Percentiles rank a stretch among this genome's conserved stretches.
These are phyloP conservation scores for Neocallimastix lanati DNA, from an alignment of 192 early-diverging fungal species.

Conservation along the genomic window DNA sequence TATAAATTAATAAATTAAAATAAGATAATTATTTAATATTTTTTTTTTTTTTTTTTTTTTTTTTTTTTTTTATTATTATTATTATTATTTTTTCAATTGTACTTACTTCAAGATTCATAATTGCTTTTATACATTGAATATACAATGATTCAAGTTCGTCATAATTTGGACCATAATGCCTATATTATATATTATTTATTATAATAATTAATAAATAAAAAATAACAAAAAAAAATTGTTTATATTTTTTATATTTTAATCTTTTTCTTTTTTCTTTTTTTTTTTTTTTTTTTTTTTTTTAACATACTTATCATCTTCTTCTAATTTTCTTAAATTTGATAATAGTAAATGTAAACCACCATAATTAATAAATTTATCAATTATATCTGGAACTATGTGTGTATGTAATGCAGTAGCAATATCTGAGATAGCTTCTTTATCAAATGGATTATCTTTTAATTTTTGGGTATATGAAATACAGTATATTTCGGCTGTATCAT, in stretches of 20 bases:
- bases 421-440: background rate
- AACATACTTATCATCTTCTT: constrained; percentile 9
- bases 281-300: too few relatives aligned
- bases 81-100: too few relatives aligned
- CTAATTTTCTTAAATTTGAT: constrained; percentile 17
- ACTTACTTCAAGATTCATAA: constrained; percentile 37
- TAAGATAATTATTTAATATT: too few relatives aligned
- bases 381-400: background rate
- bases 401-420: background rate
- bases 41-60: too few relatives aligned
- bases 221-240: too few relatives aligned
- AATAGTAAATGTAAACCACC: constrained; percentile 18
- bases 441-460: background rate
- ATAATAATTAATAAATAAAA: too few relatives aligned
- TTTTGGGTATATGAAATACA: background rate
- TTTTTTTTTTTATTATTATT: too few relatives aligned
- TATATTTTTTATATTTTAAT: too few relatives aligned
- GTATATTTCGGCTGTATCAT: background rate
- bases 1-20: too few relatives aligned
- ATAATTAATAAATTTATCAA: background rate
- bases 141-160: constrained; percentile 32
- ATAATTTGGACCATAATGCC: constrained; percentile 8
- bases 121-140: constrained; percentile 30
- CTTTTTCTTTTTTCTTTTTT: too few relatives aligned
- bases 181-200: too few relatives aligned